Base-by-base conservation (phyloP, 768 basidiomycete genomes). In the Russula brevipes region DNA sequence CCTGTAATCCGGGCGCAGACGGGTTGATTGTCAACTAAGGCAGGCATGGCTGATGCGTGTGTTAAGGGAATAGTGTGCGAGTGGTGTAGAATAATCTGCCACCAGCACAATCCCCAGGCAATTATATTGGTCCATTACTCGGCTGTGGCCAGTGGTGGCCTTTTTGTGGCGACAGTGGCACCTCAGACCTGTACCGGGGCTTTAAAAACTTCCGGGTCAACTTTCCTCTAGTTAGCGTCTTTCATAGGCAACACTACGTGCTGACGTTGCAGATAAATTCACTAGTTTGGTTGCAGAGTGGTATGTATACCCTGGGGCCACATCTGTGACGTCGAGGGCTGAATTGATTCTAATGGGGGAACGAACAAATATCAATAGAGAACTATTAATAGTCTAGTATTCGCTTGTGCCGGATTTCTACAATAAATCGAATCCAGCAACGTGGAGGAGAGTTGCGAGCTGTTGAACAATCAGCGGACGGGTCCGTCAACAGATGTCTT, bases 391-490 rank as follows among this genome's bases (percentile, higher is more conserved):
- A 24, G 39, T 41, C 24, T 24, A 24, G 24, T 24, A 24, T 24
- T 24, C 24, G 45, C 1, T 8, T 39, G 30, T 1, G 6, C 3
- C 61, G n/a, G 24, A 24, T 24, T 24, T 63, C 44, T 38, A 59
- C 45, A 51, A 62, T 24, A 72, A 33, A 24, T 68, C 65, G 41
- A 70, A 79, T 11, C 76, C 76, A 9, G 76, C 77, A 39, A 74
- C 72, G 41, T 75, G 75, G 60, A 79, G 66, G 54, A 78, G 52
- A 9, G 73, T 70, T 5, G 77, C 76, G 65, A 79, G 72, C 72
- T 72, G 35, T 24, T 31, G 14, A 10, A 7, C 1, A 30, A 46
- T 56, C 24, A 57, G 64, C 47, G 33, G 31, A 51, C 35, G 12
- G 41, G 41, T 33, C 16, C n/a, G 11, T n/a, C 30, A 19, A 45